A percentile compares a stretch with the other conserved stretches of the same genome.
Evolutionary conservation across 202 grass and related monocot genomes (phyloP).

Genomic region (Bolboschoenoplectus hybrid): DNA sequence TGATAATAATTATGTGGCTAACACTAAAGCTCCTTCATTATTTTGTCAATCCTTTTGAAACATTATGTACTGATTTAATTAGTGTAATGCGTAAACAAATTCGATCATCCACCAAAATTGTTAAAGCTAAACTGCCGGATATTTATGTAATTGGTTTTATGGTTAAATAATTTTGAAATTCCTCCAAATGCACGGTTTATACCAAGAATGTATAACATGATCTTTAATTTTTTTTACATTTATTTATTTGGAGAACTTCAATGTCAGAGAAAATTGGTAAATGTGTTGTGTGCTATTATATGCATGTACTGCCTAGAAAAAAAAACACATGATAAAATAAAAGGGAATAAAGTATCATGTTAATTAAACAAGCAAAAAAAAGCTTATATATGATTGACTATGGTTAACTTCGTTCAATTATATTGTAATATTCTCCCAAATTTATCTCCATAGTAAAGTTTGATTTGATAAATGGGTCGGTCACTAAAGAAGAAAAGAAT

Average conservation of each 20-base stretch:
- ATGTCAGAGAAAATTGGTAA: not conserved
- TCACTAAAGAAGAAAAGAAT: conserved; percentile 1
- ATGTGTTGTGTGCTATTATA: not conserved
- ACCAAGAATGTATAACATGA: not conserved
- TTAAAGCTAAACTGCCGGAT: not conserved
- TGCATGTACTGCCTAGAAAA: not conserved
- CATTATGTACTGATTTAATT: not conserved
- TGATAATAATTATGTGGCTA: not conserved
- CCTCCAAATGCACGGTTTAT: not conserved
- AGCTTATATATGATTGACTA: not conserved
- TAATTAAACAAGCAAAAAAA: not conserved
- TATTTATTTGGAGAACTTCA: not conserved
- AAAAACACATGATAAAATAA: not conserved
- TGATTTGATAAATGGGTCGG: conserved; percentile 18
- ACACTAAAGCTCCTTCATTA: not conserved
- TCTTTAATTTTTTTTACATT: not conserved
- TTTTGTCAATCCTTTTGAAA: not conserved
- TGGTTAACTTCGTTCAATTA: conserved; percentile 1
- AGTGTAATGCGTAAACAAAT: not conserved
- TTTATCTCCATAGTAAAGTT: conserved; percentile 20
- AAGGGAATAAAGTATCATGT: not conserved
- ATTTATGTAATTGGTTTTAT: not conserved
- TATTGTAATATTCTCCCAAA: conserved; percentile 29
- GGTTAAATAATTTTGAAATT: not conserved
- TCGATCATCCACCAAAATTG: not conserved